Evolutionary conservation across 176 grass and related monocot species (phyloP).

Genomic region (Cenchrus purpureus): DNA sequence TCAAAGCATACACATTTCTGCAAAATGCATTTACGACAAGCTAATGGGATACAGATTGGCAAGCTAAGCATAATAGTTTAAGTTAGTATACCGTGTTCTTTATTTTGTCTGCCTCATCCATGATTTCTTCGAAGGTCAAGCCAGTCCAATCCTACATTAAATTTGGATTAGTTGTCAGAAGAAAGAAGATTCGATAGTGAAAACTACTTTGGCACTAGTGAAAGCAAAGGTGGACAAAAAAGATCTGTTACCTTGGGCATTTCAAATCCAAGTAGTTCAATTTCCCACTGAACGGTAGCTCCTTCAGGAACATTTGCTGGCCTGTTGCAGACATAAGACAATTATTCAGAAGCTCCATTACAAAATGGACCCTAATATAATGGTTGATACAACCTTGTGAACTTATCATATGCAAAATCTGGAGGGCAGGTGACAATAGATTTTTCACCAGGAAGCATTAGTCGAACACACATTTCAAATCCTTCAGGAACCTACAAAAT

Average conservation of each 20-base stretch:
- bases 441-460: constrained; percentile 99
- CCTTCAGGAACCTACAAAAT: constrained; percentile 84
- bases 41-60: constrained; percentile 7
- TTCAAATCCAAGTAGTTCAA: constrained; percentile 95
- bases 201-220: background rate
- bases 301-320: constrained; percentile 95
- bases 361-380: constrained; percentile 32
- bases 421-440: constrained; percentile 84
- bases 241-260: constrained; percentile 68
- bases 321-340: constrained; percentile 52
- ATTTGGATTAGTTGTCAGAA: constrained; percentile 24
- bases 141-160: constrained; percentile 93
- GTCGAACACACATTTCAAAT: constrained; percentile 95
- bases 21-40: background rate
- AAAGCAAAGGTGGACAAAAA: constrained; percentile 31
- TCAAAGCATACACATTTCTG: constrained; percentile 15
- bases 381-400: constrained; percentile 72
- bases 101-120: constrained; percentile 93
- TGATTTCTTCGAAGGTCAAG: constrained; percentile 92
- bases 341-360: constrained; percentile 33
- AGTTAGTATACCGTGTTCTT: constrained; percentile 73
- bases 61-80: constrained; percentile 38
- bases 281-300: constrained; percentile 88
- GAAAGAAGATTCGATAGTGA: background rate
- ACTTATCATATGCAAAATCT: constrained; percentile 99